Conservation (phyloP, 257 asterid species). For the Striga asiatica region DNA sequence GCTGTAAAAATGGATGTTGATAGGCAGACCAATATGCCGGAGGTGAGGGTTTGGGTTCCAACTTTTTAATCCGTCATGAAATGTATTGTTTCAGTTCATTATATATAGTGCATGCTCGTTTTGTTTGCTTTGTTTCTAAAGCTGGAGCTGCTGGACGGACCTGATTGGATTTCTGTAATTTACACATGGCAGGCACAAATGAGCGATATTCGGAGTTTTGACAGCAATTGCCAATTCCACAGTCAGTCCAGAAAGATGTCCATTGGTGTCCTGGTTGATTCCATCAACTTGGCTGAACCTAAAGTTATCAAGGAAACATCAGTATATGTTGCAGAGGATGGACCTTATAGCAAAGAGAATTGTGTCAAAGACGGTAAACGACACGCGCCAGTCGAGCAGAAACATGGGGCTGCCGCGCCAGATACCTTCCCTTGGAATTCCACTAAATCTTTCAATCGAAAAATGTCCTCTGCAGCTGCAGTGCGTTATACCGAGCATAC, state of each 20-base stretch:
- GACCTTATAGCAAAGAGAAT: conserved; percentile 23
- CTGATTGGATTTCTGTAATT: conserved; percentile 15
- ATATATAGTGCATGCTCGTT: no score
- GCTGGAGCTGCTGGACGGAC: no score
- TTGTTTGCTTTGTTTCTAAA: conserved; percentile 7
- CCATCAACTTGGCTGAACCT: conserved; percentile 28
- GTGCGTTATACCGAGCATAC: conserved; percentile 31
- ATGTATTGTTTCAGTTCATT: no score
- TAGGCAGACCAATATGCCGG: conserved; percentile 20
- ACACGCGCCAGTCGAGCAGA: conserved; percentile 24
- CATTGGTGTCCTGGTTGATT: conserved; percentile 55
- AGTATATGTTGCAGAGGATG: conserved; percentile 21
- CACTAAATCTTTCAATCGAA: conserved; percentile 35
- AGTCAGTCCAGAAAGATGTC: conserved; percentile 83
- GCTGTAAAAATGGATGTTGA: conserved; percentile 22
- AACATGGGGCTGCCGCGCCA: conserved; percentile 25
- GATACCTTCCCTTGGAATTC: conserved; percentile 55
- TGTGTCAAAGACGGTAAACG: conserved; percentile 22
- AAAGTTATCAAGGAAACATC: conserved; percentile 23
- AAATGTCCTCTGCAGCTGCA: conserved; percentile 25
- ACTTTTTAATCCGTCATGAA: background rate
- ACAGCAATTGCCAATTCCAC: conserved; percentile 34
- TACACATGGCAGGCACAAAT: conserved; percentile 33
- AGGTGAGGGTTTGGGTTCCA: conserved; percentile 20
- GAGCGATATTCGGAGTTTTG: conserved; percentile 38